Base-by-base conservation (phyloP, 345 rosid genomes). In the Citrus mangshanensis region DNA sequence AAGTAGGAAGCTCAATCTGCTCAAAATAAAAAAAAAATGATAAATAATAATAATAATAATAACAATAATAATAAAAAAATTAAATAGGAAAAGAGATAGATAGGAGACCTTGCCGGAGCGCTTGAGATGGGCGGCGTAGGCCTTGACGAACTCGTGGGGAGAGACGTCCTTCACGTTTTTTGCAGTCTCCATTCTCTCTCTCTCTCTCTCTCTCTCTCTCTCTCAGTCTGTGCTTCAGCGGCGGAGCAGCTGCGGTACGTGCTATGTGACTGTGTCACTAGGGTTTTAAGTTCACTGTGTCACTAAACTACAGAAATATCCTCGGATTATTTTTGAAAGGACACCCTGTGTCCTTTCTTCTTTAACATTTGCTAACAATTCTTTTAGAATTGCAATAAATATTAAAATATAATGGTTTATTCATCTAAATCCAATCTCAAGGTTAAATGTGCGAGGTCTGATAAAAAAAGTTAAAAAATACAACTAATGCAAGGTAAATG, bases 121-220 rank as follows among this genome's bases (percentile, higher is more conserved):
- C 74, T 88, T 88, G 59, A 88, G 89, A 76, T 86, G 89, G 22
- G 85, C 88, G 1, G 89, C 73, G 75, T 86, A 88, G 19, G 91
- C 91, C 83, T 83, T 88, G 74, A 84, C 88, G 77, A 88, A 88
- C 85, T 88, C 89, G 60, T 85, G 91, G 14, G 91, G 89, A 16
- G 88, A 88, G 61, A 88, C 89, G 69, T 88, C 91, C 79, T 88
- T 88, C 9, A 88, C 89, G 1, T 81, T 86, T 56, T 63, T 86
- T 18, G 88, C 80, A 1, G 85, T 55, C 63, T 79, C 87, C 86
- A 83, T 83, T 5, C 5, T 18, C 19, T 67, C n/a, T 34, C 38
- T 34, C 38, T n/a, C 27, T 5, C 5, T 18, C 19, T 67, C n/a
- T 34, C 38, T 34, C 38, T n/a, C 27, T 5, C 2, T 6, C 19